phyloP scores from a whole-genome alignment of 1,284 basidiomycete species.

The Amylostereum areolatum region DNA sequence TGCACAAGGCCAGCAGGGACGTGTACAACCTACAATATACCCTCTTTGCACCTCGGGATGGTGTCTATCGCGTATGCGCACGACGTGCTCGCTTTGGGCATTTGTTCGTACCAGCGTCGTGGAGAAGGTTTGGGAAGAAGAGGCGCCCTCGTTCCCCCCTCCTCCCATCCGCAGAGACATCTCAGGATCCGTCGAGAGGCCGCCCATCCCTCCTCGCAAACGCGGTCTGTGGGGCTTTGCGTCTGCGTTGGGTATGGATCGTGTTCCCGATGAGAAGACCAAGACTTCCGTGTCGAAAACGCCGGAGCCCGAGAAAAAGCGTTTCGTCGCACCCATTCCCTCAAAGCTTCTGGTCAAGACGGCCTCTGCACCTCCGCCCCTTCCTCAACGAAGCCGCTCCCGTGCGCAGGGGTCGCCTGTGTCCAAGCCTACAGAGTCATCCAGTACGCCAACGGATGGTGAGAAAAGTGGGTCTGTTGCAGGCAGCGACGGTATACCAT shows the following conservation, averaged over 20 bases:
- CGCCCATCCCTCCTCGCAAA: slow-evolving; percentile 24
- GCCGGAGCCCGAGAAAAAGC: slow-evolving; percentile 5
- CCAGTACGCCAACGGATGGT: no score
- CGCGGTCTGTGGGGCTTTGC: slow-evolving; percentile 27
- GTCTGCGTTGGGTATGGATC: slow-evolving; percentile 13
- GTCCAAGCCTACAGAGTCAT: neutral
- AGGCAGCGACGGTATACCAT: no score
- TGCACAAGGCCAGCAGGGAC: neutral
- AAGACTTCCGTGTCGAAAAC: slow-evolving; percentile 10
- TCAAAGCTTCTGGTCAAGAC: neutral
- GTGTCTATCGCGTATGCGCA: slow-evolving; percentile 73
- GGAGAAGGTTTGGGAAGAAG: slow-evolving; percentile 84
- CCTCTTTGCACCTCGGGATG: slow-evolving; percentile 74
- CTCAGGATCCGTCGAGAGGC: slow-evolving; percentile 11
- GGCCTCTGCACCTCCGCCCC: slow-evolving; percentile 2
- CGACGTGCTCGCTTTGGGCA: slow-evolving; percentile 89
- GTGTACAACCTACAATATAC: slow-evolving; percentile 32
- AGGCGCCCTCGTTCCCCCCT: slow-evolving; percentile 34
- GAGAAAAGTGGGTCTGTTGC: no score
- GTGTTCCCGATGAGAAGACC: slow-evolving; percentile 1
- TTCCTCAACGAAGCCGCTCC: slow-evolving; percentile 5
- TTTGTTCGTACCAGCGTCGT: slow-evolving; percentile 80
- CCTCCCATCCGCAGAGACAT: slow-evolving; percentile 14
- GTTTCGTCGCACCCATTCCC: slow-evolving; percentile 6
- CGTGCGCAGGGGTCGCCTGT: neutral